These are phyloP conservation scores for Haplographium delicatum DNA, from an alignment of 495 filamentous ascomycete species.

Conservation along the genomic window DNA sequence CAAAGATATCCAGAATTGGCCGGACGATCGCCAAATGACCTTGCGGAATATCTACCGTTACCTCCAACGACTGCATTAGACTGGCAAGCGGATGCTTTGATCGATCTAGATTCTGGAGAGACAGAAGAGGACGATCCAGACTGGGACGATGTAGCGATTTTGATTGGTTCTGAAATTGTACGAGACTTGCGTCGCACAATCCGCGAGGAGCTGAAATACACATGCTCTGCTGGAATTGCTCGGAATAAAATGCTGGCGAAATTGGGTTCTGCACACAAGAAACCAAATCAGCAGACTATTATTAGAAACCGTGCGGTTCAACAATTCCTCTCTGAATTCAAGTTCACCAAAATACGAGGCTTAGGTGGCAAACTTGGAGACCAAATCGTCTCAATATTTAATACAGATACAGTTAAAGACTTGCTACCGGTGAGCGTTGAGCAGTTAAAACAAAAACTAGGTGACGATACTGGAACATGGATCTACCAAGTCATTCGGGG, in stretches of 20 bases:
- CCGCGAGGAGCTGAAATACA: constrained; percentile 68
- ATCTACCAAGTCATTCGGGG: constrained; percentile 83
- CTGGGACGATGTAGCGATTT: constrained; percentile 92
- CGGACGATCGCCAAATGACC: constrained; percentile 60
- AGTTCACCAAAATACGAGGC: constrained; percentile 94
- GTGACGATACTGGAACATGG: constrained; percentile 85
- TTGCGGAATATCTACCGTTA: constrained; percentile 61
- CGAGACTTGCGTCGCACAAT: constrained; percentile 65
- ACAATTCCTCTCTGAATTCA: constrained; percentile 77
- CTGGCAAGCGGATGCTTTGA: constrained; percentile 74
- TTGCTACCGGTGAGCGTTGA: constrained; percentile 68
- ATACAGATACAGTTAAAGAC: constrained; percentile 74
- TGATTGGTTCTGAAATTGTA: constrained; percentile 83
- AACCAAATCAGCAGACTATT: constrained; percentile 89
- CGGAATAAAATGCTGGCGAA: constrained; percentile 95
- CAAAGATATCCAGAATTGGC: constrained; percentile 72
- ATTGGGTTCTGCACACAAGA: constrained; percentile 82
- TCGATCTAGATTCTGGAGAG: constrained; percentile 68
- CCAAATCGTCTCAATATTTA: constrained; percentile 68
- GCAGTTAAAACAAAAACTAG: constrained; percentile 71
- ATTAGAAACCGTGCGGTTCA: constrained; percentile 77
- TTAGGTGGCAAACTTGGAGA: constrained; percentile 95
- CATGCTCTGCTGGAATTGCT: constrained; percentile 83
- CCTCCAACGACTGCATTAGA: constrained; percentile 72
- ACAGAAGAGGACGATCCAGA: constrained; percentile 78